Conservation (phyloP, 208 protist genomes). For the Phytomonas francai region DNA sequence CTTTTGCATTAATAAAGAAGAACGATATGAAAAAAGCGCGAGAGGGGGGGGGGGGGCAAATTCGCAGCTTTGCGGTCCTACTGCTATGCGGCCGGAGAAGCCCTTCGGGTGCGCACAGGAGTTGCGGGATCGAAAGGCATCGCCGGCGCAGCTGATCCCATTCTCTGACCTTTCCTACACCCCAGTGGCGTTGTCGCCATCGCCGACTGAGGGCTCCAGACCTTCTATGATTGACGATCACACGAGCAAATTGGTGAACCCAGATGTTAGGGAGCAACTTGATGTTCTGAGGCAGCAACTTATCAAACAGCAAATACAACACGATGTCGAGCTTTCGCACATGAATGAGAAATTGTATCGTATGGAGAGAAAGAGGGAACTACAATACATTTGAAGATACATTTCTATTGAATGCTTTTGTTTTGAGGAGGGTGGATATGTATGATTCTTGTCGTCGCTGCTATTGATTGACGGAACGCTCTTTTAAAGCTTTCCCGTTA, state of each 20-base stretch:
- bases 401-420: background rate
- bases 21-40: background rate
- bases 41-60: background rate
- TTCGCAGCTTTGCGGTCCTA: background rate
- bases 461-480: constrained; percentile 3
- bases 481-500: background rate
- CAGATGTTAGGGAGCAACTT: constrained; percentile 41
- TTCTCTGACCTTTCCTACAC: constrained; percentile 6
- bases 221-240: background rate
- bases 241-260: constrained; percentile 20
- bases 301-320: constrained; percentile 25
- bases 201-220: background rate
- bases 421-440: constrained; percentile 4
- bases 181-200: background rate
- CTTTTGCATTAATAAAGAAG: background rate
- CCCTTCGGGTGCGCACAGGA: constrained; percentile 3
- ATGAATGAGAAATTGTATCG: constrained; percentile 47
- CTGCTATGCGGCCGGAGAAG: background rate
- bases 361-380: constrained; percentile 19
- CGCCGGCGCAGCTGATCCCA: constrained; percentile 18
- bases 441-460: background rate
- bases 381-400: constrained; percentile 1
- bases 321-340: constrained; percentile 42
- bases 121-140: constrained; percentile 6
- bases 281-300: constrained; percentile 39